phyloP scores from a whole-genome alignment of 495 filamentous ascomycete species.

The Rhizodiscina lignyota region DNA sequence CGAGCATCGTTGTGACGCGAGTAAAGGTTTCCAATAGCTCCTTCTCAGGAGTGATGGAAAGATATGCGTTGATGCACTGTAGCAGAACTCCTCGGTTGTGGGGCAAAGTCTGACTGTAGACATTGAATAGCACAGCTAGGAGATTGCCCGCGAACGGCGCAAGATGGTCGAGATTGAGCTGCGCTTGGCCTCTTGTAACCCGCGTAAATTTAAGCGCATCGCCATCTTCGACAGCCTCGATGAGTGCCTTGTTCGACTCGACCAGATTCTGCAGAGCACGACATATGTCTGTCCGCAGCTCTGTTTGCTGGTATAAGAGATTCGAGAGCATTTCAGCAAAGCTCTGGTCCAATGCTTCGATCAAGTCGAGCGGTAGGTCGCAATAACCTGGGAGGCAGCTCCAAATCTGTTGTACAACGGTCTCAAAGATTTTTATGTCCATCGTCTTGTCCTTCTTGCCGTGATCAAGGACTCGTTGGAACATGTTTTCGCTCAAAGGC shows the following conservation, averaged over 20 bases:
- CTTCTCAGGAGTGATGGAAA: conserved; percentile 66
- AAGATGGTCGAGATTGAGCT: conserved; percentile 64
- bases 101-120: conserved; percentile 88
- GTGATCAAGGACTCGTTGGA: conserved; percentile 71
- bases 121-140: conserved; percentile 90
- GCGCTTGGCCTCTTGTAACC: conserved; percentile 55
- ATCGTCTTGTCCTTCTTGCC: conserved; percentile 68
- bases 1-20: conserved; percentile 70
- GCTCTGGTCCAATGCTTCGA: conserved; percentile 49
- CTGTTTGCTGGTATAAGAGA: conserved; percentile 79
- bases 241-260: conserved; percentile 73
- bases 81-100: conserved; percentile 81
- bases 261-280: conserved; percentile 69
- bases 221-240: conserved; percentile 38
- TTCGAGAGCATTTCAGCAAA: conserved; percentile 88
- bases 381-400: conserved; percentile 89
- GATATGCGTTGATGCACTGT: conserved; percentile 80
- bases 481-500: conserved; percentile 77
- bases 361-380: conserved; percentile 68
- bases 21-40: conserved; percentile 78
- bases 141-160: conserved; percentile 67
- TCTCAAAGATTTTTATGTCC: conserved; percentile 95
- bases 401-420: conserved; percentile 90
- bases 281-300: conserved; percentile 74
- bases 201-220: conserved; percentile 54